These are phyloP conservation scores for Mycena venus DNA, from an alignment of 768 basidiomycete species.

Conservation along the genomic window DNA sequence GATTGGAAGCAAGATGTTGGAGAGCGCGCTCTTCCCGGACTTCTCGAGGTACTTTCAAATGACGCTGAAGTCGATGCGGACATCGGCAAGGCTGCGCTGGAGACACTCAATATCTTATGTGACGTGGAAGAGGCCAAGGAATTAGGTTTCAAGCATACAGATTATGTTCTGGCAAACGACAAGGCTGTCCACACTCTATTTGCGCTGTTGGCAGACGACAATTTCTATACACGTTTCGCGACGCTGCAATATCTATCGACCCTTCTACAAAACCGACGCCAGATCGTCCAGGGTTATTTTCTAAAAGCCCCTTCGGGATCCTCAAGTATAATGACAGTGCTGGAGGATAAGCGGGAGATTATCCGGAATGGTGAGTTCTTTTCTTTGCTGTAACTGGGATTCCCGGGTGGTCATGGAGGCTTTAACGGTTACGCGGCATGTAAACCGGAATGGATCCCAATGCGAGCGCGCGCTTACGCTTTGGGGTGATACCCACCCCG, in stretches of 20 bases:
- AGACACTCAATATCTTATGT: constrained; percentile 89
- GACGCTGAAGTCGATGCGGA: constrained; percentile 94
- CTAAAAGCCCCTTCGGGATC: constrained; percentile 86
- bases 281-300: constrained; percentile 91
- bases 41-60: constrained; percentile 85
- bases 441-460: no score
- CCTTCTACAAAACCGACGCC: constrained; percentile 85
- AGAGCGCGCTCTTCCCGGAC: constrained; percentile 77
- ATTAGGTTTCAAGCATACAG: constrained; percentile 88
- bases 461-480: no score
- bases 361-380: constrained; percentile 82
- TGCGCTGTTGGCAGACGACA: constrained; percentile 76
- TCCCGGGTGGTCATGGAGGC: no score
- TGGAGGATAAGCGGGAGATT: constrained; percentile 91
- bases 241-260: constrained; percentile 86
- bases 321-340: constrained; percentile 75
- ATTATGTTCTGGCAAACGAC: constrained; percentile 80
- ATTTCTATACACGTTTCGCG: constrained; percentile 89
- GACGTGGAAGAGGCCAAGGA: constrained; percentile 84
- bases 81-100: constrained; percentile 91
- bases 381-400: not conserved
- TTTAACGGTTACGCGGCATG: no score
- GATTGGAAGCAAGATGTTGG: constrained; percentile 95
- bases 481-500: no score
- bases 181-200: constrained; percentile 83